A percentile compares a stretch with the other conserved stretches of the same genome.
phyloP scores from a whole-genome alignment of 345 rosid genomes.

The Xanthoceras sorbifolium region DNA sequence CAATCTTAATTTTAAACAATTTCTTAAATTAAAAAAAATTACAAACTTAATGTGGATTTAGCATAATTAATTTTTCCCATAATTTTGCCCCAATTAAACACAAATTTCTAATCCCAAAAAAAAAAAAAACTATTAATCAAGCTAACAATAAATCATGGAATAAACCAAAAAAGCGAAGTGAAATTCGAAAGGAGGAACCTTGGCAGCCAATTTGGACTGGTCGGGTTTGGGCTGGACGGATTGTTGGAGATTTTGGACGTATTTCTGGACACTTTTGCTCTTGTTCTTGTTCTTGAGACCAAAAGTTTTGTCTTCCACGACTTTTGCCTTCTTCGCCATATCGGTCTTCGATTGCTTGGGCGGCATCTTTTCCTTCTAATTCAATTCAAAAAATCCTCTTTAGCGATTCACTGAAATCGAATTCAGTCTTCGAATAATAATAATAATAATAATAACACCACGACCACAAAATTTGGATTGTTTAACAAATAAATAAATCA shows the following conservation, averaged over 20 bases:
- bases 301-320: constrained; percentile 93
- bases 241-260: constrained; percentile 83
- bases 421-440: no score
- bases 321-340: constrained; percentile 88
- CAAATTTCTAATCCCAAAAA: no score
- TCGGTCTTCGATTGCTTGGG: constrained; percentile 86
- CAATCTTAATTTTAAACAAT: not conserved
- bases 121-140: not conserved
- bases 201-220: constrained; percentile 60
- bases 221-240: constrained; percentile 81
- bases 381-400: not conserved
- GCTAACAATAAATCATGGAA: not conserved
- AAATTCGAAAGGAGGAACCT: constrained; percentile 45
- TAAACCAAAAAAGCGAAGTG: not conserved
- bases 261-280: constrained; percentile 94
- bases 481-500: not conserved
- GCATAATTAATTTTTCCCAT: not conserved
- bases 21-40: not conserved
- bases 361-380: constrained; percentile 54
- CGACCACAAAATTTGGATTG: not conserved
- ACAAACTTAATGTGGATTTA: not conserved
- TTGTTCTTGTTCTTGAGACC: constrained; percentile 94
- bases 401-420: not conserved
- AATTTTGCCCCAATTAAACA: no score
- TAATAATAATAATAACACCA: no score